Evolutionary conservation across 2,329 filamentous ascomycete genomes (phyloP).

Genomic region (Diaporthe caulivora): DNA sequence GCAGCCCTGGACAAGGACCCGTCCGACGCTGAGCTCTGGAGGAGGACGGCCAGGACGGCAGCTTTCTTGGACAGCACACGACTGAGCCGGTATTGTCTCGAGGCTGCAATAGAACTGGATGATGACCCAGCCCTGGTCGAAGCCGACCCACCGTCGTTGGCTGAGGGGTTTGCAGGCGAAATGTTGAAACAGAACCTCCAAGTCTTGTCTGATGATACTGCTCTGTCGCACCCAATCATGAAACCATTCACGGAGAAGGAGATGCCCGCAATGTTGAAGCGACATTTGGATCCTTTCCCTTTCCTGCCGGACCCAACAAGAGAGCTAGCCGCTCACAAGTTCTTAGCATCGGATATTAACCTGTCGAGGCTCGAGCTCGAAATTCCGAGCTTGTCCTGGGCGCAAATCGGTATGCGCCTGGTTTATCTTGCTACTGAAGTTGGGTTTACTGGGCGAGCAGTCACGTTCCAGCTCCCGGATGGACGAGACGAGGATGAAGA

Average conservation of each 20-base stretch:
- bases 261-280: conserved; percentile 64
- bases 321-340: conserved; percentile 49
- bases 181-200: conserved; percentile 69
- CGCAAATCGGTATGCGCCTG: conserved; percentile 56
- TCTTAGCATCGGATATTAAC: conserved; percentile 40
- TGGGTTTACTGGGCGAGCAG: conserved; percentile 51
- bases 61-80: conserved; percentile 68
- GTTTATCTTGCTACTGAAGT: conserved; percentile 50
- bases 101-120: conserved; percentile 75
- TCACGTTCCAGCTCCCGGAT: conserved; percentile 54
- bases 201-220: conserved; percentile 66
- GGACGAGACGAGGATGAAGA: conserved; percentile 51
- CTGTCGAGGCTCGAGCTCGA: conserved; percentile 46
- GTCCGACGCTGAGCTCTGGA: conserved; percentile 76
- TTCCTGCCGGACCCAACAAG: conserved; percentile 69
- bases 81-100: conserved; percentile 72
- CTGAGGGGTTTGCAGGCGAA: conserved; percentile 73
- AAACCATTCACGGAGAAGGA: conserved; percentile 65
- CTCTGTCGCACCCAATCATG: conserved; percentile 72
- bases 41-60: conserved; percentile 69
- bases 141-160: conserved; percentile 72
- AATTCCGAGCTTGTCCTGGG: conserved; percentile 54
- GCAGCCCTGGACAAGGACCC: conserved; percentile 74
- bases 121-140: conserved; percentile 74
- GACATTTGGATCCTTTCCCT: conserved; percentile 71